Evolutionary conservation across 345 rosid species (phyloP).

Genomic region (Aethionema arabicum): DNA sequence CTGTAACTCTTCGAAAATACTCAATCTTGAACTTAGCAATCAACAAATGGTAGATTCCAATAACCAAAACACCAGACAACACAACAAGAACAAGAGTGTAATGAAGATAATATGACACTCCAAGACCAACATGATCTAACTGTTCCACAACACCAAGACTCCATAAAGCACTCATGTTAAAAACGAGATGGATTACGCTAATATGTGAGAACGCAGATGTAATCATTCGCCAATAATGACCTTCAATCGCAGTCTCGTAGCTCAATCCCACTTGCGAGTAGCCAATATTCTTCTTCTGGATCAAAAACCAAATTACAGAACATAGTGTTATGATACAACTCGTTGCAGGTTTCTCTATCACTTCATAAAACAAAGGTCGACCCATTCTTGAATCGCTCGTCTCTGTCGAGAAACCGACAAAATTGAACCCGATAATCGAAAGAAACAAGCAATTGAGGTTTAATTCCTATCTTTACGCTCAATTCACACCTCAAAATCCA

Average conservation of each 20-base stretch:
- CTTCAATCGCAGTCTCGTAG: constrained; percentile 75
- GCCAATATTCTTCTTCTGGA: constrained; percentile 88
- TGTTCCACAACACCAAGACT: constrained; percentile 92
- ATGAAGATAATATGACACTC: constrained; percentile 78
- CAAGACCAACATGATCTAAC: constrained; percentile 68
- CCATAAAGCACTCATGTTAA: constrained; percentile 98
- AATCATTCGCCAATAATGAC: constrained; percentile 91
- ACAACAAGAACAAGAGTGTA: constrained; percentile 78
- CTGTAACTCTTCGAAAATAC: constrained; percentile 85
- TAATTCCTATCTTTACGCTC: background rate
- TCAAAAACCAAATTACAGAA: constrained; percentile 71
- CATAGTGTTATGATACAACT: constrained; percentile 74
- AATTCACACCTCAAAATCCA: constrained; percentile 9
- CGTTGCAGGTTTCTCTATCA: constrained; percentile 83
- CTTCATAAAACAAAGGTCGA: constrained; percentile 77
- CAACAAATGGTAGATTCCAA: constrained; percentile 77
- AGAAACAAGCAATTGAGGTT: background rate
- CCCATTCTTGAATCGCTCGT: constrained; percentile 50
- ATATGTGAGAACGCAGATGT: constrained; percentile 97
- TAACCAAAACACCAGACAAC: constrained; percentile 69
- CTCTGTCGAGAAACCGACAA: background rate
- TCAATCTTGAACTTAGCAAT: constrained; percentile 76
- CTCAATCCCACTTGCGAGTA: constrained; percentile 91
- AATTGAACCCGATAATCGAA: background rate
- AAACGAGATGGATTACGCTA: constrained; percentile 86